Evolutionary conservation across 2,329 filamentous ascomycete genomes (phyloP).

Genomic region (Davidsoniella eucalypti): DNA sequence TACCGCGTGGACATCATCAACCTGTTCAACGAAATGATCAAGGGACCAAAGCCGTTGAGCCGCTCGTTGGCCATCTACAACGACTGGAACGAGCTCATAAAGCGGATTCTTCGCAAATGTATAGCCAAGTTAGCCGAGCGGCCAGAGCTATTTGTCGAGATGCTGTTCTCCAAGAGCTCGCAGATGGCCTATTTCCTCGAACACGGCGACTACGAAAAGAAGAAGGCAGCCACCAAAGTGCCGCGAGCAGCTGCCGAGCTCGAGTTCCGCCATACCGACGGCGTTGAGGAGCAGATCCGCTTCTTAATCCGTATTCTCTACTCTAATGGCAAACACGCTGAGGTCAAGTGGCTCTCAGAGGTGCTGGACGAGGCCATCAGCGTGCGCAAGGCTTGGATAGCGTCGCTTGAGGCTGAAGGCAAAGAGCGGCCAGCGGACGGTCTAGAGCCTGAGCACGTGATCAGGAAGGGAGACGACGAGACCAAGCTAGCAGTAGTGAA

Average conservation of each 20-base stretch:
- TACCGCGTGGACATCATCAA: slow-evolving; percentile 84
- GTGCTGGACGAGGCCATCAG: slow-evolving; percentile 49
- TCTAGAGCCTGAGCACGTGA: slow-evolving; percentile 19
- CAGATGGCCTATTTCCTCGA: slow-evolving; percentile 75
- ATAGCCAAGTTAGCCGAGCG: slow-evolving; percentile 73
- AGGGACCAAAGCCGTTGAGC: slow-evolving; percentile 65
- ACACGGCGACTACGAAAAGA: slow-evolving; percentile 75
- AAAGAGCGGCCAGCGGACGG: slow-evolving; percentile 7
- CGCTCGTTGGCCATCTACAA: slow-evolving; percentile 49
- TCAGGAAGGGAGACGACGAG: slow-evolving; percentile 48
- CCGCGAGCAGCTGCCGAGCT: slow-evolving; percentile 63
- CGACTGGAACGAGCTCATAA: slow-evolving; percentile 83
- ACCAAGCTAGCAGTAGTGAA: slow-evolving; percentile 67
- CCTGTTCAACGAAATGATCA: slow-evolving; percentile 80
- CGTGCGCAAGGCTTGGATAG: slow-evolving; percentile 64
- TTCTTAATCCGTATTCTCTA: slow-evolving; percentile 67
- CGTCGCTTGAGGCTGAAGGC: slow-evolving; percentile 44
- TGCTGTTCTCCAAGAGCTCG: slow-evolving; percentile 86
- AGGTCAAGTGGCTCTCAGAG: slow-evolving; percentile 68
- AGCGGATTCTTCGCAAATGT: slow-evolving; percentile 67
- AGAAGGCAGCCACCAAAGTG: slow-evolving; percentile 43
- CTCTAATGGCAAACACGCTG: slow-evolving; percentile 60
- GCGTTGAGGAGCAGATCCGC: slow-evolving; percentile 54
- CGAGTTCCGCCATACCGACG: slow-evolving; percentile 59
- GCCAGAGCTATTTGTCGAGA: slow-evolving; percentile 72